Evolutionary conservation across 2,329 filamentous ascomycete genomes (phyloP).

Genomic region (Sporothrix phasma): DNA sequence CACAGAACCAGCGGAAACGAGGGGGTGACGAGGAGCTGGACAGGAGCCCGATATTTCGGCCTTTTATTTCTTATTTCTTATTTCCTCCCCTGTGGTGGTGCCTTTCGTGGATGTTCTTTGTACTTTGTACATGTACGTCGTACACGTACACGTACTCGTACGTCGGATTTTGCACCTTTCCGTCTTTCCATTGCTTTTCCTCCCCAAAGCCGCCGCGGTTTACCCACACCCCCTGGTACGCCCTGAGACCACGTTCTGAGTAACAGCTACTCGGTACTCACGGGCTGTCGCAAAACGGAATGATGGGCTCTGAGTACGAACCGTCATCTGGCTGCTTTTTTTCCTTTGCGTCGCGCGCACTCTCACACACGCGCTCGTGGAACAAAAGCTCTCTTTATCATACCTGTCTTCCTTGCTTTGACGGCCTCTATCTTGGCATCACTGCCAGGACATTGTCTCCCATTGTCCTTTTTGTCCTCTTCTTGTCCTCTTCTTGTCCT

Average conservation of each 20-base stretch:
- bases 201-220: neutral
- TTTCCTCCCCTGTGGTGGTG: neutral
- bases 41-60: neutral
- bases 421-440: neutral
- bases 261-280: neutral
- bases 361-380: neutral
- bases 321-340: too few relatives aligned
- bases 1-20: constrained; percentile 4
- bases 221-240: neutral
- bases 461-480: neutral
- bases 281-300: neutral
- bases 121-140: too few relatives aligned
- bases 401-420: neutral
- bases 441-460: neutral
- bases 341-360: neutral
- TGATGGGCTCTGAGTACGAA: neutral
- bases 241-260: constrained; percentile 4
- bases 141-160: neutral
- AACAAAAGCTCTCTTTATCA: neutral
- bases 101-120: too few relatives aligned
- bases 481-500: too few relatives aligned
- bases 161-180: neutral
- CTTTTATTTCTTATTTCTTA: neutral
- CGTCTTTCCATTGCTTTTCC: neutral
- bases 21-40: constrained; percentile 17